A percentile compares a stretch with the other conserved stretches of the same genome.
phyloP scores from a whole-genome alignment of 106 monocot species.

The Acanthochlamys bracteata region DNA sequence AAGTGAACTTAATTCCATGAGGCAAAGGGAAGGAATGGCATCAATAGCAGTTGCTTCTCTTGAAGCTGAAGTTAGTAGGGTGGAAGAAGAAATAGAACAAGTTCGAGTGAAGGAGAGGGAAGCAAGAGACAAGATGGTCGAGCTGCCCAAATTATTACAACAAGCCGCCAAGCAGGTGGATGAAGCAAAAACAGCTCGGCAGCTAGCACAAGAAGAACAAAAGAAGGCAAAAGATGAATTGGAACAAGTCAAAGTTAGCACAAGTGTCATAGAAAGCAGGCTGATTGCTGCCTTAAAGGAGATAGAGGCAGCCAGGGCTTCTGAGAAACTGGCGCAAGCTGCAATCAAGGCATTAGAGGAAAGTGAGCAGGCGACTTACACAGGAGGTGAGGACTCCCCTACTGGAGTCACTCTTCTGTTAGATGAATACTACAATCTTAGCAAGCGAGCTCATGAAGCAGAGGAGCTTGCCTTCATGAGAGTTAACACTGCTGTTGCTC shows the following conservation, averaged over 20 bases:
- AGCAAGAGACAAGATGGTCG: constrained; percentile 27
- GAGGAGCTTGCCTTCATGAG: constrained; percentile 46
- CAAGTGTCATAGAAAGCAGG: constrained; percentile 28
- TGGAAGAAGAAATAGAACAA: constrained; percentile 23
- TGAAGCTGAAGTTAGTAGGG: constrained; percentile 38
- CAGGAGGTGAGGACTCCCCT: constrained; percentile 5
- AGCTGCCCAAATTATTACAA: constrained; percentile 27
- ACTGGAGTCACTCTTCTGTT: constrained; percentile 33
- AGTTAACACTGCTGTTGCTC: constrained; percentile 31
- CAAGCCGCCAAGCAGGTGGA: constrained; percentile 41
- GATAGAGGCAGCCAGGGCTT: constrained; percentile 49
- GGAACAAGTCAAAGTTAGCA: constrained; percentile 29
- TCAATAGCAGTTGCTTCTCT: constrained; percentile 42
- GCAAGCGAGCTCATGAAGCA: constrained; percentile 44
- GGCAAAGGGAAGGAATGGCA: constrained; percentile 33
- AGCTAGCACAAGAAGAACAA: constrained; percentile 42
- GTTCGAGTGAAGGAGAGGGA: constrained; percentile 32
- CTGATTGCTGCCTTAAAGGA: constrained; percentile 38
- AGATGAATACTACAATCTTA: constrained; percentile 60
- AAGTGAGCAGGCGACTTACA: constrained; percentile 16
- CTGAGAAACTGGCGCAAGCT: constrained; percentile 33
- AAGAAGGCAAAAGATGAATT: constrained; percentile 48
- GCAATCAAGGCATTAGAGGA: constrained; percentile 53
- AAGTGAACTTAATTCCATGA: constrained; percentile 16
- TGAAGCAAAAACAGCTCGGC: constrained; percentile 33